phyloP scores from a whole-genome alignment of 768 basidiomycete species.

The Amyloporia xantha region DNA sequence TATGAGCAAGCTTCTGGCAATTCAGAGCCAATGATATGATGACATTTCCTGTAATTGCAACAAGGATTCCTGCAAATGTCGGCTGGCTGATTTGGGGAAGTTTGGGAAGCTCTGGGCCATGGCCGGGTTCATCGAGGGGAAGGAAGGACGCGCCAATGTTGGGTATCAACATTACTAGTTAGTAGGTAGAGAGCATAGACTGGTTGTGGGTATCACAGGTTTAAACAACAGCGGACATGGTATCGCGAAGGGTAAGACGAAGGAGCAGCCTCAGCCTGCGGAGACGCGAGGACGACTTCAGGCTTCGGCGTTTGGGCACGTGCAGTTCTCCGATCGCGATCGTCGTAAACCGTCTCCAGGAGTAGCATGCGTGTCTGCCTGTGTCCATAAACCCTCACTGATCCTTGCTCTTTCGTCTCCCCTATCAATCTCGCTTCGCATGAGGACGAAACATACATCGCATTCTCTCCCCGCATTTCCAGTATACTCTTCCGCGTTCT shows the following conservation, averaged over 20 bases:
- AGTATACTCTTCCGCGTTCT: conserved; percentile 80
- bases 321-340: background rate
- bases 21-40: conserved; percentile 90
- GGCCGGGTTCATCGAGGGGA: conserved; percentile 9
- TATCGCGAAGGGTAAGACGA: no score
- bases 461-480: conserved; percentile 82
- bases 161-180: conserved; percentile 9
- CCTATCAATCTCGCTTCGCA: no score
- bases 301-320: no score
- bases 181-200: background rate
- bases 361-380: no score
- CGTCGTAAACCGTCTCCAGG: no score
- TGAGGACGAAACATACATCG: conserved; percentile 74
- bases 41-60: conserved; percentile 80
- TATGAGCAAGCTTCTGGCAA: conserved; percentile 88
- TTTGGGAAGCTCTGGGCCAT: conserved; percentile 24
- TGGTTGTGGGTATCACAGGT: background rate
- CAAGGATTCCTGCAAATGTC: conserved; percentile 69
- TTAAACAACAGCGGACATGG: background rate
- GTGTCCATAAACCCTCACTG: no score
- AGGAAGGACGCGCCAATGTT: background rate
- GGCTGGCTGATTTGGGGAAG: conserved; percentile 50
- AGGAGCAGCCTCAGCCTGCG: no score
- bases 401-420: no score
- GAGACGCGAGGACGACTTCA: no score